A percentile compares a stretch with the other conserved stretches of the same genome.
Evolutionary conservation across 495 filamentous ascomycete genomes (phyloP).

Genomic region (Hyaloscypha variabilis): DNA sequence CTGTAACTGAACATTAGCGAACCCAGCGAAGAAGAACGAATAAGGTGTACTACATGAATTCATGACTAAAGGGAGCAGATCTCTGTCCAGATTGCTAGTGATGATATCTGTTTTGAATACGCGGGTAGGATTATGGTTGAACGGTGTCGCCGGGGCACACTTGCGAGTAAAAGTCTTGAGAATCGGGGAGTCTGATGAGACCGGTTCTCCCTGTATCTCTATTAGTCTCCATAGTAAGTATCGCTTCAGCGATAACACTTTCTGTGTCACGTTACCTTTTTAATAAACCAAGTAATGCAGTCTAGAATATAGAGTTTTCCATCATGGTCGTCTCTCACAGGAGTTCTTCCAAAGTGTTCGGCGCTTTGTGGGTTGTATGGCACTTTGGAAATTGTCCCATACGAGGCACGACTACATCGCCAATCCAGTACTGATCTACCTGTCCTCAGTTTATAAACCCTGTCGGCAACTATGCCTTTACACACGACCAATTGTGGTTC

Average conservation of each 20-base stretch:
- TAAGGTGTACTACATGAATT: conserved; percentile 31
- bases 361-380: conserved; percentile 42
- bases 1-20: conserved; percentile 25
- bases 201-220: conserved; percentile 36
- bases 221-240: neutral
- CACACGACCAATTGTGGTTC: conserved; percentile 64
- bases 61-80: conserved; percentile 36
- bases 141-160: conserved; percentile 29
- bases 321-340: conserved; percentile 30
- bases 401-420: conserved; percentile 56
- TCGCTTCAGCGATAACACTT: too few species aligned
- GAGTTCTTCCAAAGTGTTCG: conserved; percentile 27
- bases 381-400: conserved; percentile 53
- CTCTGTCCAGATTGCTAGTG: conserved; percentile 32
- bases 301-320: conserved; percentile 22
- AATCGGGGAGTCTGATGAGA: conserved; percentile 39
- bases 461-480: conserved; percentile 56
- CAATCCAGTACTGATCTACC: conserved; percentile 45
- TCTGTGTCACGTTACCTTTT: conserved; percentile 8
- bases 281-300: conserved; percentile 24
- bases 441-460: conserved; percentile 50
- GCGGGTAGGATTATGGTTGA: conserved; percentile 29
- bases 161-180: conserved; percentile 41
- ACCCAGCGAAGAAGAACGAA: neutral
- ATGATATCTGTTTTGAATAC: conserved; percentile 41